Evolutionary conservation across 2,329 filamentous ascomycete species (phyloP), one percentile per base, ranked within the genome.

Genomic region (Verruconis gallopava): DNA sequence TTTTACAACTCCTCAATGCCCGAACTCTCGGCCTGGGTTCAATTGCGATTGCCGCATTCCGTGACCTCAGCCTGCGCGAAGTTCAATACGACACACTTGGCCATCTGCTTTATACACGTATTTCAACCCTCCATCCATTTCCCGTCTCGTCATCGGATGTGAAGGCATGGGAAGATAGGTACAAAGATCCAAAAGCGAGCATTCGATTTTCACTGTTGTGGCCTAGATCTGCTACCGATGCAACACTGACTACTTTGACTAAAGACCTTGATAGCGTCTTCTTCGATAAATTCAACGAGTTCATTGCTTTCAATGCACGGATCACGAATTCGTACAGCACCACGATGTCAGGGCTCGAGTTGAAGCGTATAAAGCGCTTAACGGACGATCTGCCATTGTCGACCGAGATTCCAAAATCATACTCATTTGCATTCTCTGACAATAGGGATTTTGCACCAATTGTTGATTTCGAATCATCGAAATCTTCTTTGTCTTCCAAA

Each of bases 231-330:
- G 38, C 40, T n/a, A 15, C 33, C 38, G 17, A 19, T 25, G 34
- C 17, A 25, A 28, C 20, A 11, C 21, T 21, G 5, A 34, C 18
- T 2, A 21, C 36, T 12, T 37, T 45, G 38, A 21, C 32, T 18
- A 30, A 45, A 20, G 28, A 21, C n/a, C 38, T 44, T 28, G 32
- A 37, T 4, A 43, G 15, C 25, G 19, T 45, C 14, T 25, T 20
- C 32, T 45, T 44, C 40, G 43, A 45, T 21, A 45, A 45, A 18
- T 20, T 43, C 17, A 15, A 35, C 13, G 43, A 45, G 18, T 42
- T 45, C 33, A 19, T 20, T n/a, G 38, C 14, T 12, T 37, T 45
- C 21, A 37, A 32, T 14, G 33, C 25, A 14, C 43, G 34, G 11
- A 11, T 45, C n/a, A 28, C 32, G 43, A 37, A 20, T 11, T 32